These are phyloP conservation scores for Hypoxylon cercidicola DNA, from an alignment of 495 filamentous ascomycete genomes.

Conservation along the genomic window DNA sequence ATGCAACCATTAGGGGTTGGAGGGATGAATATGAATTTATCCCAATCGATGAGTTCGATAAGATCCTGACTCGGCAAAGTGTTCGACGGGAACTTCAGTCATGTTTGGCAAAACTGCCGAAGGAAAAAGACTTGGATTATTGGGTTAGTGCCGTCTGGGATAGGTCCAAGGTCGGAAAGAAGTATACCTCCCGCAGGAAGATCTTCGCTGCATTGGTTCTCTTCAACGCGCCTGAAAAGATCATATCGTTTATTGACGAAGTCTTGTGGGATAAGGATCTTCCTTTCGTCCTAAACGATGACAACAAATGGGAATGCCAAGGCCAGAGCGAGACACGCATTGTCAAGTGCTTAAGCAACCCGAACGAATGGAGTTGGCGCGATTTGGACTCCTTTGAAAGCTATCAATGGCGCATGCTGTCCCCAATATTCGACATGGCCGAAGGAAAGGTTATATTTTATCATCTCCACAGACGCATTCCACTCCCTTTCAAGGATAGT, in stretches of 20 bases:
- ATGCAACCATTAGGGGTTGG: not conserved
- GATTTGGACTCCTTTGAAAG: constrained; percentile 12
- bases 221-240: not conserved
- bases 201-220: constrained; percentile 13
- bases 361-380: not conserved
- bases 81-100: not conserved
- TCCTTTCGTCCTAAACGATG: not conserved
- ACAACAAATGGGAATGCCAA: not conserved
- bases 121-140: not conserved
- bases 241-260: constrained; percentile 12
- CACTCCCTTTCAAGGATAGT: not conserved
- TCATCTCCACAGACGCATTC: not conserved
- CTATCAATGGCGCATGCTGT: constrained; percentile 20
- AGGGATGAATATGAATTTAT: not conserved
- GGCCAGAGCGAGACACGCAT: not conserved
- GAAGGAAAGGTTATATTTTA: not conserved
- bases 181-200: constrained; percentile 6
- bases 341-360: not conserved
- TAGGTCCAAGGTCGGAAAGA: not conserved
- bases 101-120: not conserved
- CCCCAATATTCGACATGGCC: constrained; percentile 32
- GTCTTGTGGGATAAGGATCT: constrained; percentile 14
- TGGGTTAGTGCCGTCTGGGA: not conserved
- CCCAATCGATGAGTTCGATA: not conserved
- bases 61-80: not conserved